Evolutionary conservation across 306 rosid genomes (phyloP).

Genomic region (Acacia crassicarpa): DNA sequence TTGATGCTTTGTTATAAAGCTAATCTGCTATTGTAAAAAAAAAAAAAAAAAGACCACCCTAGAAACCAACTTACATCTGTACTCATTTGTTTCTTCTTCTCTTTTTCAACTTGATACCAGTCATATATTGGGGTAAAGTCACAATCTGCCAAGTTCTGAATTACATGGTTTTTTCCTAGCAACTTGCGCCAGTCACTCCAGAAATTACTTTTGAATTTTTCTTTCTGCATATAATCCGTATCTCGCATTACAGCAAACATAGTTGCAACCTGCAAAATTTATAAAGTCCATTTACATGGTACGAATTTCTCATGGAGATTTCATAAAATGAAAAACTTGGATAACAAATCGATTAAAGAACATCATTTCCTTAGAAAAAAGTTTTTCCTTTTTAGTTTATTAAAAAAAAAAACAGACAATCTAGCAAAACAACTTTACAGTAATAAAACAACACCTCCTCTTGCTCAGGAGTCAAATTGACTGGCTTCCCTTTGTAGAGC

Average conservation of each 20-base stretch:
- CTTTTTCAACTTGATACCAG: slow-evolving; percentile 87
- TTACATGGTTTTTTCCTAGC: slow-evolving; percentile 84
- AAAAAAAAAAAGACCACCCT: background rate
- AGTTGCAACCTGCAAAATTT: slow-evolving; percentile 80
- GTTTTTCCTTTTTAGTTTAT: background rate
- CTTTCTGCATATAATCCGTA: slow-evolving; percentile 89
- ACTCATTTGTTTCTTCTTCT: slow-evolving; percentile 91
- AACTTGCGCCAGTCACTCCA: slow-evolving; percentile 95
- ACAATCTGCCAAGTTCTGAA: slow-evolving; percentile 88
- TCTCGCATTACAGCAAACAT: slow-evolving; percentile 98
- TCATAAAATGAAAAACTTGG: background rate
- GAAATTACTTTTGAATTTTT: slow-evolving; percentile 83
- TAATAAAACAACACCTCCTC: slow-evolving; percentile 72
- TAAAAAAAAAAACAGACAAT: background rate
- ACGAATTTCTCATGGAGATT: background rate
- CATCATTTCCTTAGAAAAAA: background rate
- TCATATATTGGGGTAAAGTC: slow-evolving; percentile 95
- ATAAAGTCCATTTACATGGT: slow-evolving; percentile 19
- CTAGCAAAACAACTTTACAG: background rate
- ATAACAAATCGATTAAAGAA: background rate
- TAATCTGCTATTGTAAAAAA: slow-evolving; percentile 12
- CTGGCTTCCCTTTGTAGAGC: slow-evolving; percentile 76
- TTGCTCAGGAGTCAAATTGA: slow-evolving; percentile 78
- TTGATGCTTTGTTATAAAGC: background rate
- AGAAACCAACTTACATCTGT: slow-evolving; percentile 69